Evolutionary conservation across 2,329 filamentous ascomycete genomes (phyloP), one percentile per base, ranked within the genome.

Genomic region (Sporothrix sp.): DNA sequence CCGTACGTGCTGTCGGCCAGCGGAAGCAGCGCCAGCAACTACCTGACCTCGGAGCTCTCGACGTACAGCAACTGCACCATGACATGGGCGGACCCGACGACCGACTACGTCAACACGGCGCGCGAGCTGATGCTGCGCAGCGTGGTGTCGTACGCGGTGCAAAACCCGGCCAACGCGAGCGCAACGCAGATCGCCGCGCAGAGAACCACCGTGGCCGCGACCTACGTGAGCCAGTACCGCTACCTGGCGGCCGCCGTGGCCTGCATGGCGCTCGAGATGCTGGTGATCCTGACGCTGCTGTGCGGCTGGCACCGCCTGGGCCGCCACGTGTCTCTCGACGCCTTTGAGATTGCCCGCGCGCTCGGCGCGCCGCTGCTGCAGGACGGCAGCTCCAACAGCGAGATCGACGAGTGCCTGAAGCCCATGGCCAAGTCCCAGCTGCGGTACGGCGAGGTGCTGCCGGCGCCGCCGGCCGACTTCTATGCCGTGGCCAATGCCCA

Each of bases 111-210:
- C 40, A 46, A 51, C 42, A 46, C 40, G 40, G 33, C 35, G 13
- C 48, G 40, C 35, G 48, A 45, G 40, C 33, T 51, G 33, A 51
- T 51, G 48, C 40, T 51, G 40, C 35, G 40, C 42, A 51, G 48
- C 27, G 33, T 42, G 4, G n/a, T 46, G n/a, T 20, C 40, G 13
- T 51, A 51, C n/a, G 33, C 48, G 1, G 8, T 9, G 10, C 23
- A 16, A 8, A 37, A 25, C 33, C 23, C 40, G 7, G 10, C 20
- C 4, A 39, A 20, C 25, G 21, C 33, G 9, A 32, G n/a, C 27
- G 23, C 33, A 3, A 23, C 11, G 25, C 16, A 2, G 13, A 13
- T 51, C 2, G 13, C 14, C 7, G 40, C 32, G 4, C 33, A 37
- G 11, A 9, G 16, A 23, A 44, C 38, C 14, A 25, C 9, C 1